Conservation (phyloP, 1,284 basidiomycete genomes). For the Puccinia brachypodii region DNA sequence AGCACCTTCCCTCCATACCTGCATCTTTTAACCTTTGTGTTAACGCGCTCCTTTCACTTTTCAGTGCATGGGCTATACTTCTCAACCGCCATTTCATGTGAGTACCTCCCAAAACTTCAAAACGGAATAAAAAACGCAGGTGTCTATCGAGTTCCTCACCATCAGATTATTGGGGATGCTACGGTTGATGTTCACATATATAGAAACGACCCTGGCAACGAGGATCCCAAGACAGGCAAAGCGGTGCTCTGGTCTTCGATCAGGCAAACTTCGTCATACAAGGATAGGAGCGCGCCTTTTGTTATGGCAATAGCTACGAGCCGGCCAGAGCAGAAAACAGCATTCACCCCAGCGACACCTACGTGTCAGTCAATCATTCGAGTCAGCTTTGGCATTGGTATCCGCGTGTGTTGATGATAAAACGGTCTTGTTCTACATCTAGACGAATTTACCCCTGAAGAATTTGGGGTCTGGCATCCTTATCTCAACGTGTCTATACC, state of each 20-base stretch:
- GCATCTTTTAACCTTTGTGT: background rate
- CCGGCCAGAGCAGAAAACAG: conserved; percentile 28
- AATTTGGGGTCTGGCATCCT: conserved; percentile 46
- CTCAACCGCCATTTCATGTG: conserved; percentile 41
- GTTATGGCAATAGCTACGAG: conserved; percentile 32
- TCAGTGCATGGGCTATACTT: conserved; percentile 41
- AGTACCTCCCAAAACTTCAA: background rate
- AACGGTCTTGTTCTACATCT: background rate
- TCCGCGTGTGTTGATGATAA: background rate
- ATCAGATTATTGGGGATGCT: background rate
- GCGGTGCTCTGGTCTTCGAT: conserved; percentile 45
- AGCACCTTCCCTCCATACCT: background rate
- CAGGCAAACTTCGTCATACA: conserved; percentile 10
- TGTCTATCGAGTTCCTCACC: background rate
- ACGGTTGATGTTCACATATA: background rate
- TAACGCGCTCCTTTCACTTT: background rate
- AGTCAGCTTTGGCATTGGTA: background rate
- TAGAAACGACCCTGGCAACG: background rate
- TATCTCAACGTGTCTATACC: conserved; percentile 25
- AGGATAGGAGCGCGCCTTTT: conserved; percentile 28
- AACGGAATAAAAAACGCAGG: background rate
- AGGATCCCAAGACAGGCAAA: conserved; percentile 19
- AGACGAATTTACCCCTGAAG: conserved; percentile 44
- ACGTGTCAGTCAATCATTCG: background rate
- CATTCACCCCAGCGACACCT: conserved; percentile 21